Conservation (phyloP, 192 early-diverging fungal species). For the Piromyces finnis region DNA sequence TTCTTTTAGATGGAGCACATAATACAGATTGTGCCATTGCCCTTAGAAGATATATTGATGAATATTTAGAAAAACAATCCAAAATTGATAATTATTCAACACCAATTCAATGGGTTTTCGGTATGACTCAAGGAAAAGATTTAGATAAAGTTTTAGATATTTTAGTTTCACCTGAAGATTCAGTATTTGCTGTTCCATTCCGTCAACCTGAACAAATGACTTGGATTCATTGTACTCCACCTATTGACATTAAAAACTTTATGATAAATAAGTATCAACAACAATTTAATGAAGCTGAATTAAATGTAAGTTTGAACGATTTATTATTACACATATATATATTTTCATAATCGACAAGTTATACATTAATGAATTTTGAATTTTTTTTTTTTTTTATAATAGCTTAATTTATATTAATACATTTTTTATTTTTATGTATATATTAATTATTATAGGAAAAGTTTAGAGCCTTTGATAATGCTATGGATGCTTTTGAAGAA, state of each 20-base stretch:
- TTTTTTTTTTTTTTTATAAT: background rate
- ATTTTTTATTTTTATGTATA: no score
- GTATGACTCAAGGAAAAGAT: constrained; percentile 50
- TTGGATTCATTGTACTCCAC: constrained; percentile 48
- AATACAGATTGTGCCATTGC: constrained; percentile 55
- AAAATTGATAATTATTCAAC: background rate
- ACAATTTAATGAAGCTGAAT: background rate
- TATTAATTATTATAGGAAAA: no score
- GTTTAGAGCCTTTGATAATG: constrained; percentile 14
- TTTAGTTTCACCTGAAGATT: constrained; percentile 36
- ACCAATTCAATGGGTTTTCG: constrained; percentile 58
- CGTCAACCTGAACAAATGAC: constrained; percentile 66
- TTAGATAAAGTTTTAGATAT: constrained; percentile 31
- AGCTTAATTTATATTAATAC: no score
- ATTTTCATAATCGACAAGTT: no score
- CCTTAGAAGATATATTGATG: constrained; percentile 47
- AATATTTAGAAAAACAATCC: background rate
- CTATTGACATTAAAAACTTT: constrained; percentile 3
- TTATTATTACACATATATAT: no score
- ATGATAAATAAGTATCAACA: constrained; percentile 10
- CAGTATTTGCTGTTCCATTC: constrained; percentile 51
- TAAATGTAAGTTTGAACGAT: constrained; percentile 1
- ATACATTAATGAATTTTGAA: no score
- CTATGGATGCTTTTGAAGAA: constrained; percentile 11
- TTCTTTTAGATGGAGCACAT: constrained; percentile 86